A percentile compares a stretch with the other conserved stretches of the same genome.
phyloP scores from a whole-genome alignment of 2,329 filamentous ascomycete genomes.

The Colletotrichum horii region DNA sequence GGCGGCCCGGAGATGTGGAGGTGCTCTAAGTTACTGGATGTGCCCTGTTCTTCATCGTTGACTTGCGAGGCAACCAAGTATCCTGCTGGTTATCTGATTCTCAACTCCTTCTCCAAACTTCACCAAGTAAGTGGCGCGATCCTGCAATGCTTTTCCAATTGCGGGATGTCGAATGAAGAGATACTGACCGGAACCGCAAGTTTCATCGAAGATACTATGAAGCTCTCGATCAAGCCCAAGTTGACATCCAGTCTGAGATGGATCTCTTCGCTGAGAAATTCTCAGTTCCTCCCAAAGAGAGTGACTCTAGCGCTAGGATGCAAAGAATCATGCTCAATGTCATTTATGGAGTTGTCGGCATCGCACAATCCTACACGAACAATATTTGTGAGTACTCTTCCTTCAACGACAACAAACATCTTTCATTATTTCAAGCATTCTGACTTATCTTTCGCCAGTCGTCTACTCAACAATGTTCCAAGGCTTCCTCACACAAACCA shows the following conservation, averaged over 20 bases:
- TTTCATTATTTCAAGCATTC: too few species aligned
- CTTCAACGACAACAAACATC: too few species aligned
- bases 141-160: too few species aligned
- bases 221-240: background rate
- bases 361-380: background rate
- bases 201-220: background rate
- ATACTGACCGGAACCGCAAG: background rate
- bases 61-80: background rate
- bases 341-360: background rate
- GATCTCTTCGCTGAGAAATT: background rate
- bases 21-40: background rate
- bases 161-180: background rate
- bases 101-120: constrained; percentile 4
- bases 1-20: constrained; percentile 3
- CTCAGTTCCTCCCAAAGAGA: background rate
- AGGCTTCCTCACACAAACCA: too few species aligned
- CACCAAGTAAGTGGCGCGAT: background rate
- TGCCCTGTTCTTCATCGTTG: background rate
- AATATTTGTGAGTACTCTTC: too few species aligned
- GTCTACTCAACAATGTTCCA: too few species aligned
- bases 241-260: background rate
- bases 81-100: background rate
- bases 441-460: too few species aligned
- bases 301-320: too few species aligned
- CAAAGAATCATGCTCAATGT: background rate